Base-by-base conservation (phyloP, 129 eudicot genomes). In the Gnaphalium uliginosum region DNA sequence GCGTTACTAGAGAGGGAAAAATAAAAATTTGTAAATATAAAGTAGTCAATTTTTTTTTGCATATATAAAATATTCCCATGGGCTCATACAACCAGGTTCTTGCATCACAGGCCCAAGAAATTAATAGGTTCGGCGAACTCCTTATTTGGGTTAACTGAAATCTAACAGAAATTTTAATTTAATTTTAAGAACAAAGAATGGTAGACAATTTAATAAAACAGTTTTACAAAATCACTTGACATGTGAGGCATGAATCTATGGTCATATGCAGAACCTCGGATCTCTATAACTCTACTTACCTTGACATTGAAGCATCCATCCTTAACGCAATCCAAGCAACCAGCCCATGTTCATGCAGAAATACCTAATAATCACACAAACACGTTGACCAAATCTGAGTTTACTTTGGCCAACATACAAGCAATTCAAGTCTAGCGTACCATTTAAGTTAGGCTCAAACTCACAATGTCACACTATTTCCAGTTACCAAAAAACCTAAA, bases 321-420 rank as follows among this genome's bases (percentile, higher is more conserved):
- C 25, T 50, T 41, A 15, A 67, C 77, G 75, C 56, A 62, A 57
- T 43, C 37, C 61, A 35, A 82, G 77, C 74, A 71, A 56, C 35
- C 76, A 43, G 18, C 57, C 84, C 86, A 88, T 78, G 87, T 83
- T 88, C 83, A 78, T 85, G 87, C 76, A 64, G 57, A 83, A 71
- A 25, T 85, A 81, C 89, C 92, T 82, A 88, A 84, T 68, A 67
- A 60, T 73, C 41, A 62, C 73, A 71, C 72, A 58, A 74, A 71
- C 69, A 17, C 8, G 89, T 83, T 85, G 93, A 85, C 89, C 77
- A 60, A 58, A 39, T 62, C 63, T 69, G 33, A 66, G 32, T 39
- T 37, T 35, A 71, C 76, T 79, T 78, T 39, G 66, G 67, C 73
- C 66, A 76, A 17, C 59, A 53, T 72, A 18, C 82, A 82, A 57